Percentiles rank a stretch among this genome's conserved stretches.
phyloP scores from a whole-genome alignment of 2,329 filamentous ascomycete species.

The Annulohypoxylon truncatum region DNA sequence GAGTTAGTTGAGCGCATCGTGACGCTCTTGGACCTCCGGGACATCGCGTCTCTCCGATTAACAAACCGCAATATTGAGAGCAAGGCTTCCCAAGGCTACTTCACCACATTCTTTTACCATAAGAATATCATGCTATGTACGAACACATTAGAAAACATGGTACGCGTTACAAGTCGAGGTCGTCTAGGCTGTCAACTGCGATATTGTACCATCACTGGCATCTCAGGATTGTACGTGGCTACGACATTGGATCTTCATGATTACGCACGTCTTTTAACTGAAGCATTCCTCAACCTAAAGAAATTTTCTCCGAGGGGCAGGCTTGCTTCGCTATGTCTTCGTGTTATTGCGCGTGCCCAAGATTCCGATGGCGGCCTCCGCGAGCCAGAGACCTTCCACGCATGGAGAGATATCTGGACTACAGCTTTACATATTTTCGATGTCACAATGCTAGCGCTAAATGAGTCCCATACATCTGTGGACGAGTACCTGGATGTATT shows the following conservation, averaged over 20 bases:
- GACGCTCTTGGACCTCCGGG: constrained; percentile 3
- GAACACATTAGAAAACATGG: not conserved
- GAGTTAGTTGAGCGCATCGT: constrained; percentile 16
- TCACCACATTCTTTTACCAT: constrained; percentile 4
- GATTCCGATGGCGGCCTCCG: too few relatives aligned
- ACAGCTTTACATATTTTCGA: constrained; percentile 10
- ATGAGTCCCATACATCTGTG: constrained; percentile 2
- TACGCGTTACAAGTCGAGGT: constrained; percentile 10
- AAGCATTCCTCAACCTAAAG: constrained; percentile 21
- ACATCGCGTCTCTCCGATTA: constrained; percentile 16
- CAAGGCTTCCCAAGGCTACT: not conserved
- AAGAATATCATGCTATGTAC: constrained; percentile 3
- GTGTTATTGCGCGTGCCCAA: not conserved
- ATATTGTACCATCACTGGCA: constrained; percentile 21
- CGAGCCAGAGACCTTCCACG: too few relatives aligned
- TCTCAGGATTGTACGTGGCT: not conserved
- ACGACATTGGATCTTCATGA: too few relatives aligned
- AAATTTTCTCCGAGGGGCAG: constrained; percentile 5
- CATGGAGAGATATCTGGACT: constrained; percentile 8
- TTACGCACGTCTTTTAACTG: constrained; percentile 1
- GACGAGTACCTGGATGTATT: constrained; percentile 11
- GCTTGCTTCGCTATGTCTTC: constrained; percentile 16
- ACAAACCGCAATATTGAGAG: not conserved
- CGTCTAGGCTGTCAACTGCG: constrained; percentile 10
- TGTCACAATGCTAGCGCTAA: constrained; percentile 11